Conservation (phyloP, 1,284 basidiomycete species). For the Inonotus obliquus region DNA sequence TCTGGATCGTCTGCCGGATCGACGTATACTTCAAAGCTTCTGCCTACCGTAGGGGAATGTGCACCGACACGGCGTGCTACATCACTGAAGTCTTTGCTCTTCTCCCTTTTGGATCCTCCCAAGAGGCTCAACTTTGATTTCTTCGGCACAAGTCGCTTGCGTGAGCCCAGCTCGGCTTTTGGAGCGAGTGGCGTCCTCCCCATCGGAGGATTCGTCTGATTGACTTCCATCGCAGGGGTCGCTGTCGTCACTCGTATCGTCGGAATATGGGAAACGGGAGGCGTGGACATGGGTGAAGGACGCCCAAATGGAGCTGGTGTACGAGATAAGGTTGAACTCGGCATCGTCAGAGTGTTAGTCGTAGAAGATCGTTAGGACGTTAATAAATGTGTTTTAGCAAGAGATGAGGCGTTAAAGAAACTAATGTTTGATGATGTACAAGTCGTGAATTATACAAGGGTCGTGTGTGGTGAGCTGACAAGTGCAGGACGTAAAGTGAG, state of each 20-base stretch:
- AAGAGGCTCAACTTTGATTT: constrained; percentile 64
- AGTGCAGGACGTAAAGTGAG: constrained; percentile 15
- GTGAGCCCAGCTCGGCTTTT: constrained; percentile 28
- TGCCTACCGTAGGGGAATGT: constrained; percentile 33
- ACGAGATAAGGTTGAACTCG: constrained; percentile 29
- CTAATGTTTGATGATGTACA: constrained; percentile 3
- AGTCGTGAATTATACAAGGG: constrained; percentile 9
- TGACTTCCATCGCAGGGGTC: constrained; percentile 50
- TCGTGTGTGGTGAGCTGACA: constrained; percentile 8
- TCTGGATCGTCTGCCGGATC: constrained; percentile 62
- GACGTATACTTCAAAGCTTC: constrained; percentile 67
- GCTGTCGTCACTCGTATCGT: constrained; percentile 66
- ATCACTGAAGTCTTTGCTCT: constrained; percentile 53
- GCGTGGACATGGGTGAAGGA: constrained; percentile 30
- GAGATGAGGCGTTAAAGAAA: background rate
- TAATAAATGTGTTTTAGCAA: constrained; percentile 3
- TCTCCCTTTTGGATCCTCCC: constrained; percentile 30
- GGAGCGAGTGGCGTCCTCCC: constrained; percentile 32
- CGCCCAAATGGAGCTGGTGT: constrained; percentile 26
- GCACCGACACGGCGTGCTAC: constrained; percentile 54
- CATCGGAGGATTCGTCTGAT: constrained; percentile 30
- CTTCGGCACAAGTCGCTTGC: constrained; percentile 66
- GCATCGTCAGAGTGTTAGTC: background rate
- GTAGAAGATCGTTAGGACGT: constrained; percentile 8
- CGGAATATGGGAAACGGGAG: constrained; percentile 36